Base-by-base conservation (phyloP, 2,329 filamentous ascomycete species). In the Colletotrichum limetticola region DNA sequence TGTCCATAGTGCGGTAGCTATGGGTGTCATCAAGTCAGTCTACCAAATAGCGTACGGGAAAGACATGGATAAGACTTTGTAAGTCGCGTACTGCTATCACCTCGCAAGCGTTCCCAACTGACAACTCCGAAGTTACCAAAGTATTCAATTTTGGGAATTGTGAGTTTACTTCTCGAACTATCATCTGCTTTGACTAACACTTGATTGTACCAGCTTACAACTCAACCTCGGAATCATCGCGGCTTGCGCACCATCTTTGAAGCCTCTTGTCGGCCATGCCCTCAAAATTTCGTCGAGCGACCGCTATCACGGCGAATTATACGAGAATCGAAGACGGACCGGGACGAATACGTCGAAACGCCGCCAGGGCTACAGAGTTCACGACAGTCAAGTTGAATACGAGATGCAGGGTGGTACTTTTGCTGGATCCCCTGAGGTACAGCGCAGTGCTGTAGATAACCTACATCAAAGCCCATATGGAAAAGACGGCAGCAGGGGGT, bases 161-260 rank as follows among this genome's bases (percentile, higher is more conserved):
- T 81, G 77, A 76, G 79, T 77, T 14, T 37, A 53, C 60, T n/a
- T 42, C 5, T 24, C 53, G 3, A 42, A 42, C 5, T 16, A 42
- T n/a, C 28, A 16, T 6, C 12, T 46, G n/a, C 22, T 7, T 5
- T 16, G 63, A 58, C 32, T 61, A 62, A 4, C 3, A 61, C 24
- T 35, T 19, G 28, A 59, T 59, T 76, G 22, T 9, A 42, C 30
- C 66, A 85, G 83, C 19, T 77, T 84, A 65, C 82, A 85, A 75
- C 77, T 83, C 66, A 82, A 82, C 61, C 75, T 84, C 14, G 82
- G 82, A 9, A 83, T 85, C 42, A 78, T 83, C 32, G 83, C 83
- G 1, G 81, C 80, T 42, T 84, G 82, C 53, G 78, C 83, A 12
- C 82, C 84, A 9, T 80, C 81, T 3, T 77, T 85, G 30, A 82